Evolutionary conservation across 1,284 basidiomycete genomes (phyloP).

Genomic region (Cronartium ribicola): DNA sequence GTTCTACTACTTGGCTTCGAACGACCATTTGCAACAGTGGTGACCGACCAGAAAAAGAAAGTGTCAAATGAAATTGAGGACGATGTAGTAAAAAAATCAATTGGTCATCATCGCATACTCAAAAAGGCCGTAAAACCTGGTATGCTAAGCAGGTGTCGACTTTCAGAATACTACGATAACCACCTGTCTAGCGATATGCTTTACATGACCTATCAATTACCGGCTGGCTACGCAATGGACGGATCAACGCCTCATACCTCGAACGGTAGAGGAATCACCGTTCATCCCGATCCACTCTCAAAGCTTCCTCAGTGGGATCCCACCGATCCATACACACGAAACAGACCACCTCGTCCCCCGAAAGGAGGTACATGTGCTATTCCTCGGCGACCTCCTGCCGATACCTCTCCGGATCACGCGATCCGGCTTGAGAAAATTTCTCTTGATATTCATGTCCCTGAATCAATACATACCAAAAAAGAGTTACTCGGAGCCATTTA

Average conservation of each 20-base stretch:
- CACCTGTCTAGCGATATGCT: constrained; percentile 81
- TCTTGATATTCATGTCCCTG: constrained; percentile 60
- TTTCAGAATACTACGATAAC: constrained; percentile 76
- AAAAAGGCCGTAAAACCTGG: constrained; percentile 50
- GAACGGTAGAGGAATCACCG: constrained; percentile 49
- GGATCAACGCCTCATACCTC: constrained; percentile 51
- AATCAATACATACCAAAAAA: constrained; percentile 66
- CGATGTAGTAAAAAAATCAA: too few relatives aligned
- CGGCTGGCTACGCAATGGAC: constrained; percentile 45
- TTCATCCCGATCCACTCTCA: constrained; percentile 55
- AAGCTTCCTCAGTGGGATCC: constrained; percentile 67
- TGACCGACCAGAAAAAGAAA: too few relatives aligned
- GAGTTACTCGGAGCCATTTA: constrained; percentile 79
- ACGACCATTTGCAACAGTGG: too few relatives aligned
- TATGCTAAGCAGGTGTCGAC: constrained; percentile 66
- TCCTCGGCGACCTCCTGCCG: constrained; percentile 62
- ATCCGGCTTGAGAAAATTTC: constrained; percentile 76
- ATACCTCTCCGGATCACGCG: constrained; percentile 61
- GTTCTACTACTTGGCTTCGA: too few relatives aligned
- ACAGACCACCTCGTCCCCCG: constrained; percentile 64
- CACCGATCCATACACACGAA: constrained; percentile 69
- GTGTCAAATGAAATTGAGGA: too few relatives aligned
- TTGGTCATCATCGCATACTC: background rate
- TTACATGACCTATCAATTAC: constrained; percentile 89
- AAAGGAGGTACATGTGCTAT: constrained; percentile 68